These are phyloP conservation scores for Eurotiales sp. DNA, from an alignment of 2,329 filamentous ascomycete species.

Conservation along the genomic window DNA sequence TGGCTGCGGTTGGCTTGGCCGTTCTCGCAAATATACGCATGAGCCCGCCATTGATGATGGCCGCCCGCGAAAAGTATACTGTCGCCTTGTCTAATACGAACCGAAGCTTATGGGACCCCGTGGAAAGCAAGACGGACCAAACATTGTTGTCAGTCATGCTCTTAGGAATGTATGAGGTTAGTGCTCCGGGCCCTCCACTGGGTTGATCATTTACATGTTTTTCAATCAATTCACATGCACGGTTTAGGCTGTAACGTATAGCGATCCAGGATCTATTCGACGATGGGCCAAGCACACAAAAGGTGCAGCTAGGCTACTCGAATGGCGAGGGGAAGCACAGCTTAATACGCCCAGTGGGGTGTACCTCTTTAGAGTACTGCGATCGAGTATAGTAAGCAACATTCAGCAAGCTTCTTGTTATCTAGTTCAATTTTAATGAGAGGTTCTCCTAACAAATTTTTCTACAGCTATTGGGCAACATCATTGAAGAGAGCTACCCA, in stretches of 20 bases:
- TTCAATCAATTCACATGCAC: background rate
- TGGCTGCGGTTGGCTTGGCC: slow-evolving; percentile 13
- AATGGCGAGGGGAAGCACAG: slow-evolving; percentile 15
- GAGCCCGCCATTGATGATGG: slow-evolving; percentile 14
- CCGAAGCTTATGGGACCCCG: background rate
- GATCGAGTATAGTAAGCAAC: slow-evolving; percentile 13
- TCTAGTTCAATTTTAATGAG: background rate
- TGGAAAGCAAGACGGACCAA: slow-evolving; percentile 11
- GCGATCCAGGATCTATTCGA: slow-evolving; percentile 12
- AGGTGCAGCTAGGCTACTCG: slow-evolving; percentile 14
- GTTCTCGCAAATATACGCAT: slow-evolving; percentile 15
- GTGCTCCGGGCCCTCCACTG: background rate
- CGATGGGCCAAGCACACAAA: slow-evolving; percentile 18
- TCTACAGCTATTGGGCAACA: background rate
- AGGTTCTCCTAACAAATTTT: slow-evolving; percentile 4
- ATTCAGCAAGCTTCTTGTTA: no score
- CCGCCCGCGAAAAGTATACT: slow-evolving; percentile 14
- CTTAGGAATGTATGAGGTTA: slow-evolving; percentile 16
- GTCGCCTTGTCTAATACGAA: slow-evolving; percentile 15
- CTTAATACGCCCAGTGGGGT: slow-evolving; percentile 5
- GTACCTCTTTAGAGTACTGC: slow-evolving; percentile 13
- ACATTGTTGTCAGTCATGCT: slow-evolving; percentile 15
- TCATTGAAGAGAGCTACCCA: background rate
- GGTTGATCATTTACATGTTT: no score
- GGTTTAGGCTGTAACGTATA: slow-evolving; percentile 10